These are phyloP conservation scores for Euryodendron excelsum DNA, from an alignment of 148 eudicot species.

Conservation along the genomic window DNA sequence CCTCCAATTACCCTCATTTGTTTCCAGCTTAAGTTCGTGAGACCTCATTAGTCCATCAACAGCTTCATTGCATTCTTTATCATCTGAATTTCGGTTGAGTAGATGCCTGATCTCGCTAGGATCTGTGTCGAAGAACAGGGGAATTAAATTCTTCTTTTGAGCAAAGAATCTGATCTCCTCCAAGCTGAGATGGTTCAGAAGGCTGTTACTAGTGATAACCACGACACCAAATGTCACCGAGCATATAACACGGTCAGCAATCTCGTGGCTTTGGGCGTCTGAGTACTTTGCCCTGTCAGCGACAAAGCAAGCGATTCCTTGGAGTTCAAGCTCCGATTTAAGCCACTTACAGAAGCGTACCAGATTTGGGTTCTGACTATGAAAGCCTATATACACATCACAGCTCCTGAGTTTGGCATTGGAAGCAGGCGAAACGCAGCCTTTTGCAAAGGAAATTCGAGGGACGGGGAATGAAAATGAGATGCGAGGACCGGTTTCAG, in stretches of 20 bases:
- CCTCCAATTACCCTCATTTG: conserved; percentile 70
- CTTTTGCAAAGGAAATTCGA: conserved; percentile 59
- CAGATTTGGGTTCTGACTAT: conserved; percentile 63
- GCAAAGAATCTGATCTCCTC: conserved; percentile 82
- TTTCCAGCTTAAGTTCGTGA: conserved; percentile 61
- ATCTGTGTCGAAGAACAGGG: conserved; percentile 66
- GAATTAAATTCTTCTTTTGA: conserved; percentile 81
- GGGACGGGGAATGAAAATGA: conserved; percentile 80
- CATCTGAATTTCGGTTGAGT: conserved; percentile 35
- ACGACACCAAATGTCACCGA: conserved; percentile 75
- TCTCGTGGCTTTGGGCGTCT: conserved; percentile 80
- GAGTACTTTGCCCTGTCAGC: conserved; percentile 82
- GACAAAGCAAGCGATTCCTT: conserved; percentile 80
- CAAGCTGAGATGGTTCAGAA: conserved; percentile 54
- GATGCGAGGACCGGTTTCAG: conserved; percentile 46
- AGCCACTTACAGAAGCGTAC: conserved; percentile 81
- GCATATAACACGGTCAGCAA: conserved; percentile 89
- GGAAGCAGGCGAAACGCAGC: conserved; percentile 58
- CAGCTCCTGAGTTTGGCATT: conserved; percentile 78
- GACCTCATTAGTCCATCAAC: conserved; percentile 58
- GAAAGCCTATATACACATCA: conserved; percentile 79
- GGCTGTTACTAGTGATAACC: conserved; percentile 47
- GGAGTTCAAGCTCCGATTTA: conserved; percentile 80
- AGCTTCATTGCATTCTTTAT: conserved; percentile 63
- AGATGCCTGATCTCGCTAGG: conserved; percentile 32